Percentiles rank a stretch among this genome's conserved stretches.
Evolutionary conservation across 768 basidiomycete species (phyloP).

Genomic region (Dacryopinax spathularia): DNA sequence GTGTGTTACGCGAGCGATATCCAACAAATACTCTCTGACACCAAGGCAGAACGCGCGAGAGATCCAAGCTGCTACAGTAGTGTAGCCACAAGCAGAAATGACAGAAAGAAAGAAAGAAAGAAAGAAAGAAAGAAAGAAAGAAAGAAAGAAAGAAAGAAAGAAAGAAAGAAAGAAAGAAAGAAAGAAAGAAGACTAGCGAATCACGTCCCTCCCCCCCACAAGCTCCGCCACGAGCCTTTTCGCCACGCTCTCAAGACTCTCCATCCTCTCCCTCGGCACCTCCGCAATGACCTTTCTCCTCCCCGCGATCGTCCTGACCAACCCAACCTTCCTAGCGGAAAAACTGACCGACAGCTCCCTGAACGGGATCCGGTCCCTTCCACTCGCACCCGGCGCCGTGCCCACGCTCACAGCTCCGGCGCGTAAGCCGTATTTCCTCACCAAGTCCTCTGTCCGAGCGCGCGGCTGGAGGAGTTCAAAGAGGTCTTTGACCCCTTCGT

Average conservation of each 20-base stretch:
- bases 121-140: not conserved
- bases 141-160: not conserved
- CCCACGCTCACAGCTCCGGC: conserved; percentile 23
- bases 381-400: not conserved
- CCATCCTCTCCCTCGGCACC: not conserved
- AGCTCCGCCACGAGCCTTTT: not conserved
- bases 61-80: no score
- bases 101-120: no score
- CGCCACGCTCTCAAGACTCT: not conserved
- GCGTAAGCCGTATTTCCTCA: conserved; percentile 32
- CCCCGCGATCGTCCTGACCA: not conserved
- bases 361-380: not conserved
- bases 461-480: conserved; percentile 65
- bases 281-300: not conserved
- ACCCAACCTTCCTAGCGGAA: not conserved
- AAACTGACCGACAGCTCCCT: not conserved
- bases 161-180: not conserved
- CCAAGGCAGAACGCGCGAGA: no score
- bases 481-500: conserved; percentile 63
- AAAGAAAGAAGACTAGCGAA: not conserved
- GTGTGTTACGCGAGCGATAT: no score
- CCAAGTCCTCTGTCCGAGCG: conserved; percentile 60
- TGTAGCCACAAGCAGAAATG: no score
- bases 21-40: no score
- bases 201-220: not conserved